phyloP scores from a whole-genome alignment of 768 basidiomycete genomes.

The Mycena leptocephala region DNA sequence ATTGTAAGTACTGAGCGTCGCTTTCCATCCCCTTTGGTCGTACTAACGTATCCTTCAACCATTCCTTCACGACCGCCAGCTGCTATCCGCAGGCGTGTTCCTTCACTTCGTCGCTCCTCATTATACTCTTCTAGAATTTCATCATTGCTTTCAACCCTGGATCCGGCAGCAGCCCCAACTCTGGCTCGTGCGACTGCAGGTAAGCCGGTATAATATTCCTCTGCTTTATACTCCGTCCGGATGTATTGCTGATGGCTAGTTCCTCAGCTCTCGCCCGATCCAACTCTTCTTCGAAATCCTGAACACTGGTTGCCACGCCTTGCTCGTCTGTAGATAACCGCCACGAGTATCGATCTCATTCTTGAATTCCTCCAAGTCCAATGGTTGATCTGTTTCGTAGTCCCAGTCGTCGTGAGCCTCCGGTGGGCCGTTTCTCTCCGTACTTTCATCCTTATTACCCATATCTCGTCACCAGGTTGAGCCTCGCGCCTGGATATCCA shows the following conservation, averaged over 20 bases:
- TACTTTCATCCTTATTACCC: not conserved
- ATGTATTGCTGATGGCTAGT: not conserved
- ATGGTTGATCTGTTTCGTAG: not conserved
- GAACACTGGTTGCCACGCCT: not conserved
- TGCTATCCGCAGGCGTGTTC: not conserved
- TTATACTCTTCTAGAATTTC: slow-evolving; percentile 6
- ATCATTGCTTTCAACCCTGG: not conserved
- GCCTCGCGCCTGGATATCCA: slow-evolving; percentile 5
- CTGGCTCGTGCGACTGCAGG: not conserved
- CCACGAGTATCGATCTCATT: slow-evolving; percentile 17
- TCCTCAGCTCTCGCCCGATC: not conserved
- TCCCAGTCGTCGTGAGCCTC: not conserved
- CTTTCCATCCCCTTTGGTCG: not conserved
- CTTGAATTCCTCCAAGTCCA: slow-evolving; percentile 24
- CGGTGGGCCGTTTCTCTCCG: not conserved
- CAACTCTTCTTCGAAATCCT: not conserved
- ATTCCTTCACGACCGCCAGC: not conserved
- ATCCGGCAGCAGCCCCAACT: not conserved
- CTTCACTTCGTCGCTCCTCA: not conserved
- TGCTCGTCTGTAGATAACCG: slow-evolving; percentile 3
- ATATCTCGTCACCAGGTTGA: slow-evolving; percentile 5
- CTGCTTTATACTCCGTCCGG: not conserved
- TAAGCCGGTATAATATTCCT: not conserved
- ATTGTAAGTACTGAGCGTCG: not conserved
- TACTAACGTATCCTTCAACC: not conserved